A percentile compares a stretch with the other conserved stretches of the same genome.
Evolutionary conservation across 2,329 filamentous ascomycete genomes (phyloP).

Genomic region (Zarea fungicola): DNA sequence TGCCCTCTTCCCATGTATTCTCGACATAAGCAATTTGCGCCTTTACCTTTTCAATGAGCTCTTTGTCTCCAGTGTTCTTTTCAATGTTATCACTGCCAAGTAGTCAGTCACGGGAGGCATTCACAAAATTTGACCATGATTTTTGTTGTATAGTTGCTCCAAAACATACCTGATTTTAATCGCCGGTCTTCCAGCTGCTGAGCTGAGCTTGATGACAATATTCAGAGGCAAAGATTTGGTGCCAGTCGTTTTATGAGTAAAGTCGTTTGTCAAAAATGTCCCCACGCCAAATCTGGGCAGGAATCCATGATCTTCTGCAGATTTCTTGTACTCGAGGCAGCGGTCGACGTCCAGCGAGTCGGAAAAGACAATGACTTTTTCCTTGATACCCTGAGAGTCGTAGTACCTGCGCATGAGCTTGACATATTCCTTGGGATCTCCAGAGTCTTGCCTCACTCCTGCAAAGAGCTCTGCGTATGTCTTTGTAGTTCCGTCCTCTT

Average conservation of each 20-base stretch:
- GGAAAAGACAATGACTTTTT: conserved; percentile 90
- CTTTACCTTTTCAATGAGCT: conserved; percentile 79
- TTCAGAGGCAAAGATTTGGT: conserved; percentile 88
- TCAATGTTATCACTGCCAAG: conserved; percentile 65
- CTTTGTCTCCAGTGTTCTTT: conserved; percentile 89
- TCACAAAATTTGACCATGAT: not conserved
- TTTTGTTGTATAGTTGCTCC: conserved; percentile 5
- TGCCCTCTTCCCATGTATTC: conserved; percentile 73
- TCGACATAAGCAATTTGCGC: conserved; percentile 79
- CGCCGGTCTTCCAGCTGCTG: conserved; percentile 72
- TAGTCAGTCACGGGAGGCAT: not conserved
- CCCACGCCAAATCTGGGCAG: conserved; percentile 88
- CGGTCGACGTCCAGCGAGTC: conserved; percentile 89
- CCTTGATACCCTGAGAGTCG: conserved; percentile 65
- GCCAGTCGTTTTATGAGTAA: conserved; percentile 62
- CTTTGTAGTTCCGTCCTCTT: conserved; percentile 37
- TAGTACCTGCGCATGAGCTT: conserved; percentile 78
- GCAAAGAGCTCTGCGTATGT: conserved; percentile 79
- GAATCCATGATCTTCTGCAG: conserved; percentile 76
- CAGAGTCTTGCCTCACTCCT: conserved; percentile 86
- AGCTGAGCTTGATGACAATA: conserved; percentile 95
- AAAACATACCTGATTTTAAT: conserved; percentile 70
- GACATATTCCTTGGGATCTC: conserved; percentile 76
- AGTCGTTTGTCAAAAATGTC: conserved; percentile 95
- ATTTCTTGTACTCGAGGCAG: conserved; percentile 83